Percentiles rank a stretch among this genome's conserved stretches.
These are phyloP conservation scores for Tarenaya hassleriana DNA, from an alignment of 345 rosid species.

Conservation along the genomic window DNA sequence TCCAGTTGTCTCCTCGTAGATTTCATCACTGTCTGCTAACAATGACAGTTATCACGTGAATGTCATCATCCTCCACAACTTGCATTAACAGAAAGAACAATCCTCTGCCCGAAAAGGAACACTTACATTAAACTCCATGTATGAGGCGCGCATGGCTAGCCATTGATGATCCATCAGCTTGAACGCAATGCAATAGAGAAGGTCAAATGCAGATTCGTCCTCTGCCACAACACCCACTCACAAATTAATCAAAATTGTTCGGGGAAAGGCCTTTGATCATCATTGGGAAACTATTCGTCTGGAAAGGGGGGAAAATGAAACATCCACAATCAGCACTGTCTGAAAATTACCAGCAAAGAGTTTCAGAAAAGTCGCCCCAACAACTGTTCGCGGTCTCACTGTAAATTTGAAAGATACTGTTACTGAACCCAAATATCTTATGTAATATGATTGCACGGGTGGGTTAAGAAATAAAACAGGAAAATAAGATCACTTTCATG, in stretches of 20 bases:
- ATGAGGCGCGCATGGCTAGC: slow-evolving; percentile 92
- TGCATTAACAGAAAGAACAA: background rate
- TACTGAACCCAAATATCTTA: slow-evolving; percentile 4
- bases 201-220: slow-evolving; percentile 86
- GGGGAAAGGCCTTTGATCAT: too few relatives aligned
- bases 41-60: background rate
- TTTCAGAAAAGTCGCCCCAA: slow-evolving; percentile 83
- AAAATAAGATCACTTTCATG: too few relatives aligned
- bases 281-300: too few relatives aligned
- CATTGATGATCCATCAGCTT: slow-evolving; percentile 96
- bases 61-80: background rate
- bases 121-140: slow-evolving; percentile 95
- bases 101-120: too few relatives aligned
- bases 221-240: slow-evolving; percentile 38
- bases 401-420: slow-evolving; percentile 25
- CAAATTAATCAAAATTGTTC: slow-evolving; percentile 9
- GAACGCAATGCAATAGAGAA: slow-evolving; percentile 92
- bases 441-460: background rate
- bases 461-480: too few relatives aligned
- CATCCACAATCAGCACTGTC: background rate
- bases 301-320: background rate
- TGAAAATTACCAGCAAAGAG: slow-evolving; percentile 70
- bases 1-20: slow-evolving; percentile 83
- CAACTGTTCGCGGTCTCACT: slow-evolving; percentile 81
- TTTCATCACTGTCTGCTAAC: slow-evolving; percentile 66